Base-by-base conservation (phyloP, 2,329 filamentous ascomycete species). In the Ophiocordyceps camponoti-floridani region DNA sequence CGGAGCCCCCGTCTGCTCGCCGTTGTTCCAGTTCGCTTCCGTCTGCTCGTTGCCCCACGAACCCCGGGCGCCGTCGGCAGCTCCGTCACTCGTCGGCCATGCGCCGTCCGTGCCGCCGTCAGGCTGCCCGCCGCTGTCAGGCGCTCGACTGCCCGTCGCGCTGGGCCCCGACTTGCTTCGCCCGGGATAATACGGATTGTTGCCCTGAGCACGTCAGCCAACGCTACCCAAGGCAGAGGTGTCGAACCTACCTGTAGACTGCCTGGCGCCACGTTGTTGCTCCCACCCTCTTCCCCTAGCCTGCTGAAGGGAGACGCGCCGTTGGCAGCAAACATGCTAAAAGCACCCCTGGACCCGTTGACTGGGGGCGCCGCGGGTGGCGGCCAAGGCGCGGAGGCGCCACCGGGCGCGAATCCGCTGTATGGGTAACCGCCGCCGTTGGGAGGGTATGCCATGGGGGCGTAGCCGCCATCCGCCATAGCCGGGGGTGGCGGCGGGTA, bases 231-330 rank as follows among this genome's bases (percentile, higher is more conserved):
- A n/a, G 14, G 14, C 14, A 4, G 14, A 37, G 4, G 14, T 16
- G 8, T 37, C 35, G 35, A 7, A 37, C 35, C 35, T n/a, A 3
- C 4, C n/a, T 6, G 14, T 16, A 7, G 14, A 43, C 44, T 2
- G 58, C 44, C 44, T 2, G 58, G 58, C 1, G 50, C 54, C 31
- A 62, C 54, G 40, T 63, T 62, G 49, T 60, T 57, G 10, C 44
- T 44, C 9, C 54, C 54, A 10, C 46, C 47, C 23, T 51, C 48
- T 28, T 53, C 54, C 35, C 51, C 54, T 35, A 43, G 46, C 45
- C 55, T 54, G 41, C 45, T 53, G 1, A 48, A 48, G 27, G 44
- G 6, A 4, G 52, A 40, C 3, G 45, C 52, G 11, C 26, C 37
- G 11, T 49, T 49, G 12, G 43, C 46, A 10, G 28, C 41, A 40